phyloP scores from a whole-genome alignment of 2,329 filamentous ascomycete species.

The Chaetomiaceae sp. region DNA sequence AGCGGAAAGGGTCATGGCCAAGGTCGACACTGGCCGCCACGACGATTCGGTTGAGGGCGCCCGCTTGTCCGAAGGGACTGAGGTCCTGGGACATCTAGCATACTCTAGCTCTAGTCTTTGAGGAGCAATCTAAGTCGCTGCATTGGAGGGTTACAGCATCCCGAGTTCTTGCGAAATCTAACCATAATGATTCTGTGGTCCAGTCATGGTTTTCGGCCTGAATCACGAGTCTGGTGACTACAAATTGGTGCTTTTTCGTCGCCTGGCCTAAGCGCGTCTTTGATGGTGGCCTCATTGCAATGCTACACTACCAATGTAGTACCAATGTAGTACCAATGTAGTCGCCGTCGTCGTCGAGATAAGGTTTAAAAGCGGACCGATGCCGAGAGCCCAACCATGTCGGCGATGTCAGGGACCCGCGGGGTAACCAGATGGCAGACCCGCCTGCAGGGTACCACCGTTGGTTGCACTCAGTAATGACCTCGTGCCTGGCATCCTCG shows the following conservation, averaged over 20 bases:
- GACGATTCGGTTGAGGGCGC: neutral
- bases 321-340: no score
- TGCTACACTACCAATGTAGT: no score
- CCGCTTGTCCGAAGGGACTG: neutral
- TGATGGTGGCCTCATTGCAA: no score
- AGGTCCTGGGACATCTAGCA: neutral
- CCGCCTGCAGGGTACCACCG: no score
- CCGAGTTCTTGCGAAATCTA: no score
- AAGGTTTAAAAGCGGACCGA: constrained; percentile 9
- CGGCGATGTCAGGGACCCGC: neutral
- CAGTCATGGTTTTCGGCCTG: neutral
- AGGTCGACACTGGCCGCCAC: neutral
- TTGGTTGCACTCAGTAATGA: no score
- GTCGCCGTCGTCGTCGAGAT: constrained; percentile 3
- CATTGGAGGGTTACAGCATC: no score
- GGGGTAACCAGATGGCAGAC: constrained; percentile 1
- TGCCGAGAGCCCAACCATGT: constrained; percentile 4
- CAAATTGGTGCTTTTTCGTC: no score
- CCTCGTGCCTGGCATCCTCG: no score
- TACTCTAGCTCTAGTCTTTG: constrained; percentile 1
- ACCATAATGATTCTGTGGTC: no score
- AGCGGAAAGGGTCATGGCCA: neutral
- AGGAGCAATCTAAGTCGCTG: neutral
- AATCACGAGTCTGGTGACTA: no score
- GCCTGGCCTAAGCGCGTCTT: neutral